Conservation (phyloP, 495 filamentous ascomycete genomes). For the Podospora pseudocomata region DNA sequence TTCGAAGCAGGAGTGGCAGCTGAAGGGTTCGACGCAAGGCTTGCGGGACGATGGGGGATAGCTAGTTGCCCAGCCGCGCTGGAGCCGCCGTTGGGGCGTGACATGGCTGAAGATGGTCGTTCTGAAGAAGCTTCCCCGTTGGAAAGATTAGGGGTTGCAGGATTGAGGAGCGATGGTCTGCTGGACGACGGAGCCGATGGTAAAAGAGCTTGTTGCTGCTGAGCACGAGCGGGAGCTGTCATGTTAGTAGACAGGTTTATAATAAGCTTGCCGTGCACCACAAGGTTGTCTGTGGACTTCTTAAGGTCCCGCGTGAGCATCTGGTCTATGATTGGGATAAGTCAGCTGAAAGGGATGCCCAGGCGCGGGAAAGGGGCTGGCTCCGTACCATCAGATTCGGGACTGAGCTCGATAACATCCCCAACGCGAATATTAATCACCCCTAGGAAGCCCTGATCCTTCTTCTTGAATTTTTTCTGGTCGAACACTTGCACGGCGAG, state of each 20-base stretch:
- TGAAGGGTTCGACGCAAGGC: conserved; percentile 24
- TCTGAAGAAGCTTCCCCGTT: conserved; percentile 34
- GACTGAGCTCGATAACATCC: conserved; percentile 82
- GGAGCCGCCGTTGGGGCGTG: conserved; percentile 39
- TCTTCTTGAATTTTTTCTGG: conserved; percentile 99
- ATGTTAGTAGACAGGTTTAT: conserved; percentile 93
- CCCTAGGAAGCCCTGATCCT: conserved; percentile 97
- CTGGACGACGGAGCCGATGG: conserved; percentile 33
- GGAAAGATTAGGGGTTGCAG: conserved; percentile 37
- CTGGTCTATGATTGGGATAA: conserved; percentile 47
- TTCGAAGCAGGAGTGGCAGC: conserved; percentile 33
- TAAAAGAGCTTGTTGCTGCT: conserved; percentile 21
- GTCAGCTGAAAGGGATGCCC: background rate
- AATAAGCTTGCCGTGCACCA: conserved; percentile 96
- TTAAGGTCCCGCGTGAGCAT: conserved; percentile 99
- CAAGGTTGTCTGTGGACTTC: conserved; percentile 96
- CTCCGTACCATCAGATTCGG: conserved; percentile 83
- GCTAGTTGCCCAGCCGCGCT: conserved; percentile 27
- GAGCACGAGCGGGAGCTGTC: conserved; percentile 34
- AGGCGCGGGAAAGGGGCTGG: background rate
- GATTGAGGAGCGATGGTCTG: conserved; percentile 39
- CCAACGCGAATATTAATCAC: conserved; percentile 96
- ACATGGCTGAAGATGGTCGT: conserved; percentile 46
- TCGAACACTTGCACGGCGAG: conserved; percentile 98
- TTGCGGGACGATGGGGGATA: conserved; percentile 38